Percentiles rank a stretch among this genome's conserved stretches.
phyloP scores from a whole-genome alignment of 352 stramenopile species.

The Pythium myriotylum region DNA sequence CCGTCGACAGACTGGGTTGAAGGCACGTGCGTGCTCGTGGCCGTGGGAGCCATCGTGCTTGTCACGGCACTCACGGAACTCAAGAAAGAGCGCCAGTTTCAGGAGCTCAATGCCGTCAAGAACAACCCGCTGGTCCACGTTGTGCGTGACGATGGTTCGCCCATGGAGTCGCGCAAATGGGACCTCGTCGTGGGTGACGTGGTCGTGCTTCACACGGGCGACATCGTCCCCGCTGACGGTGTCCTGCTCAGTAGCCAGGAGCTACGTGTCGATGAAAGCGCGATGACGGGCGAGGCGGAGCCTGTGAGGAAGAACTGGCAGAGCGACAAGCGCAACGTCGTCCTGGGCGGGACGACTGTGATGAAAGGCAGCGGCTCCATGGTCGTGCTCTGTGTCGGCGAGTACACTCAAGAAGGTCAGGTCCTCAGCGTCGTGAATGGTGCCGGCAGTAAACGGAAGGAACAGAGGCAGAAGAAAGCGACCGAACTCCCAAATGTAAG shows the following conservation, averaged over 20 bases:
- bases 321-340: conserved; percentile 45
- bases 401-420: conserved; percentile 83
- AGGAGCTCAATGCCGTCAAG: conserved; percentile 68
- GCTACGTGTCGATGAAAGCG: conserved; percentile 42
- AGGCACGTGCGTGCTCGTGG: conserved; percentile 85
- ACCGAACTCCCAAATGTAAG: neutral
- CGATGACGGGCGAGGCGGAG: conserved; percentile 47
- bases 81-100: conserved; percentile 73
- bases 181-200: conserved; percentile 46
- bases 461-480: neutral
- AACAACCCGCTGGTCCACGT: conserved; percentile 59
- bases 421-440: conserved; percentile 62
- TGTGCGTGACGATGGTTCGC: conserved; percentile 31
- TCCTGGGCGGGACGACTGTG: conserved; percentile 88
- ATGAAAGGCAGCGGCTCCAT: conserved; percentile 81
- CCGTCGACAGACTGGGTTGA: conserved; percentile 80
- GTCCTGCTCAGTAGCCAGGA: conserved; percentile 42
- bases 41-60: conserved; percentile 84
- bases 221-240: conserved; percentile 46
- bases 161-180: conserved; percentile 32
- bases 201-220: conserved; percentile 37
- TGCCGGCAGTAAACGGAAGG: conserved; percentile 7
- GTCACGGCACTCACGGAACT: conserved; percentile 92
- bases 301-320: conserved; percentile 34
- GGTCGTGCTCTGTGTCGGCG: conserved; percentile 87